Evolutionary conservation across 108 stramenopile species (phyloP), one percentile per base, ranked within the genome.

Genomic region (Aurantiochytrium sp.): DNA sequence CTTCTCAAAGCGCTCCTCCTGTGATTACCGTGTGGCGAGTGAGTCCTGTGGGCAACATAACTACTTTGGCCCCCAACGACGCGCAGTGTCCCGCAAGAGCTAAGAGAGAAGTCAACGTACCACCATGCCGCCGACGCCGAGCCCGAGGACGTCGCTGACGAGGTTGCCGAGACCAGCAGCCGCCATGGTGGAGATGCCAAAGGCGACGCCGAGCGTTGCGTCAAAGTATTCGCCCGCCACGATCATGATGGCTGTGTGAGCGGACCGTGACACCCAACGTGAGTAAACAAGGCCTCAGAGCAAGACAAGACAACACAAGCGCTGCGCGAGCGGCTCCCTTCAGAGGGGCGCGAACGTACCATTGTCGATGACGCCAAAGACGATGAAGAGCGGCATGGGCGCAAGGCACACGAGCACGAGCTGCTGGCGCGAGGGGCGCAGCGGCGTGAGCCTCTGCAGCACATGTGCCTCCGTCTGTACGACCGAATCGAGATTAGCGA

Each of bases 151-250:
- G 90, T 98, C 97, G 39, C 93, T 91, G 17, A 95, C 86, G 68
- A 95, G 87, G 69, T 97, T 96, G 0, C 97, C 97, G 55, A 98
- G 91, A 55, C 96, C 97, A 22, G 98, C 98, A 15, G 98, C 98
- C 68, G 97, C 97, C 87, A 99, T 88, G 8, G 98, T 99, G 31
- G 95, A 94, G 69, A 99, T 95, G 0, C 97, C 97, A 55, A 99
- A 90, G 36, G 88, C 88, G 0, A 97, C 96, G 37, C 98, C 98
- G 2, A 98, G 87, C 27, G 93, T 91, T 4, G 90, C 92, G 91
- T 99, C 98, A 90, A 99, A 98, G 39, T 95, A 92, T 87, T 98
- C 97, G 24, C 98, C 98, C 4, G 97, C 96, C 45, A 96, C 87
- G 54, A 99, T 93, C 90, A 99, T 93, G 53, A 99, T 95, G 30